Evolutionary conservation across 2,329 filamentous ascomycete species (phyloP).

Genomic region (Trichoderma afroharzianum): DNA sequence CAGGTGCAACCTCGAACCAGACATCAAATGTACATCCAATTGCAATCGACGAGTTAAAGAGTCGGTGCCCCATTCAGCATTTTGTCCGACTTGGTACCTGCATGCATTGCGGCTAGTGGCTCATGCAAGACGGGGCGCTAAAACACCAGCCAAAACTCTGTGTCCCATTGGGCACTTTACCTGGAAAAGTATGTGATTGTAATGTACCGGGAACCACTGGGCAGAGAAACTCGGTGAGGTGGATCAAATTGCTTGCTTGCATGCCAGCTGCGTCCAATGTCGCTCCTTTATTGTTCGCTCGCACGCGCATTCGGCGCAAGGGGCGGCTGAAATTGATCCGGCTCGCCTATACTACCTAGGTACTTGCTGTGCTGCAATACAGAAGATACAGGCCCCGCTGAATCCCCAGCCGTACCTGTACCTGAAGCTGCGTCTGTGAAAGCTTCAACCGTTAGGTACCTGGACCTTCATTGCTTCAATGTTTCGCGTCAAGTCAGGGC

Average conservation of each 20-base stretch:
- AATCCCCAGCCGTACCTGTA: neutral
- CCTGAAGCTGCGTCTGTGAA: neutral
- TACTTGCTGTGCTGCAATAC: too few relatives aligned
- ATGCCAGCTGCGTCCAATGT: neutral
- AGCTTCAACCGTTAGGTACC: neutral
- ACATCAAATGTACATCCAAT: neutral
- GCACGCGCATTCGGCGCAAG: neutral
- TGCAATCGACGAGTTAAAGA: neutral
- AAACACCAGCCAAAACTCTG: neutral
- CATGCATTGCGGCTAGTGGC: neutral
- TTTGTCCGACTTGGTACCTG: neutral
- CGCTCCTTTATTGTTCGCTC: neutral
- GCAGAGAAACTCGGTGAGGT: neutral
- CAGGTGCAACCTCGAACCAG: neutral
- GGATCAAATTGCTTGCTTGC: neutral
- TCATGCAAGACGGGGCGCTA: slow-evolving; percentile 6
- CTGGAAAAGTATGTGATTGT: neutral
- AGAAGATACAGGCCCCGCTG: neutral
- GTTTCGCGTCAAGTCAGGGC: slow-evolving; percentile 5
- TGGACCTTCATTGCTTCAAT: neutral
- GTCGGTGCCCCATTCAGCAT: neutral
- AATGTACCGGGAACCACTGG: neutral
- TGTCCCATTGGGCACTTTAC: neutral
- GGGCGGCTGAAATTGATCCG: slow-evolving; percentile 2
- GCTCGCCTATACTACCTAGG: too few relatives aligned